Conservation (phyloP, 164 flowering plant species). For the Nymphaea thermarum region DNA sequence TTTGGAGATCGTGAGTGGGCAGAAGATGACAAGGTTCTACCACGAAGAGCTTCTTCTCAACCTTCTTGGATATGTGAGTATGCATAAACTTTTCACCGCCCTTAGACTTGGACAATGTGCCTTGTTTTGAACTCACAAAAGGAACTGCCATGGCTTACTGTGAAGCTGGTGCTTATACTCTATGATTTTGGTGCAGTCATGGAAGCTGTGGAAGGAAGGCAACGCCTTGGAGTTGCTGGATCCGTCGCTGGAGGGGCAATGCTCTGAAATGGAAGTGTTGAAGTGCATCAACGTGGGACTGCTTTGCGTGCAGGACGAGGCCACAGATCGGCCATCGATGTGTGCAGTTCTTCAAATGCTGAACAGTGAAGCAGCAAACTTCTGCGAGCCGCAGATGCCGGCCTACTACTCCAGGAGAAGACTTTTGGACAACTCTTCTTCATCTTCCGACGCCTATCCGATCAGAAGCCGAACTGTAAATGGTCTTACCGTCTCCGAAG, state of each 20-base stretch:
- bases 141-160: too few relatives aligned
- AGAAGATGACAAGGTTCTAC: background rate
- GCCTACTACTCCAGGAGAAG: background rate
- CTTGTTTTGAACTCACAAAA: too few relatives aligned
- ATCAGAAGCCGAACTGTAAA: too few relatives aligned
- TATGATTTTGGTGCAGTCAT: background rate
- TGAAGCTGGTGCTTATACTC: too few relatives aligned
- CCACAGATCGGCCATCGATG: slow-evolving; percentile 9
- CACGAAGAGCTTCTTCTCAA: background rate
- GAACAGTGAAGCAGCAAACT: slow-evolving; percentile 3
- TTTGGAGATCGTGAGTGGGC: background rate
- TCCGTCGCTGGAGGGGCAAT: background rate
- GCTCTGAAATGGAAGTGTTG: background rate
- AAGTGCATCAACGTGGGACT: slow-evolving; percentile 11
- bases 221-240: slow-evolving; percentile 5
- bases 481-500: too few relatives aligned
- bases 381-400: background rate
- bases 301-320: slow-evolving; percentile 8
- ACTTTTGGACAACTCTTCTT: too few relatives aligned
- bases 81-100: too few relatives aligned
- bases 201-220: slow-evolving; percentile 11
- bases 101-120: too few relatives aligned
- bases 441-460: too few relatives aligned
- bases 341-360: slow-evolving; percentile 6
- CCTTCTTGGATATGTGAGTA: background rate